phyloP scores from a whole-genome alignment of 2,329 filamentous ascomycete genomes.

The Colletotrichum gloeosporioides region DNA sequence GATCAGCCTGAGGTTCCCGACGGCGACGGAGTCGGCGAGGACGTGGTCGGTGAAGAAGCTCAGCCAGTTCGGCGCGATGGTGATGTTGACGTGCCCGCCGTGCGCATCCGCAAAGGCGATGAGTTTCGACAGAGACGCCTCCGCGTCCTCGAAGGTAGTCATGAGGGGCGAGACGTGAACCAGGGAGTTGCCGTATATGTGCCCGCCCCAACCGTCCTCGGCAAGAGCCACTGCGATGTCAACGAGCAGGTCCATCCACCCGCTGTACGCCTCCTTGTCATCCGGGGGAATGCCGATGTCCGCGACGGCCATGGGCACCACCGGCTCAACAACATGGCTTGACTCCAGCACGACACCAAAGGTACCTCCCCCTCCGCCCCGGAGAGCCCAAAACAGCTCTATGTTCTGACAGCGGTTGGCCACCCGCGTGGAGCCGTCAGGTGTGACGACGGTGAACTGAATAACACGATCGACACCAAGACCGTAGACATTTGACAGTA shows the following conservation, averaged over 20 bases:
- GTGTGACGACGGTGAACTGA: neutral
- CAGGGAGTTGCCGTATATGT: neutral
- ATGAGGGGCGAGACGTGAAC: fast-evolving
- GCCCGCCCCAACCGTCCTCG: neutral
- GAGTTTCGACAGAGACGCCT: neutral
- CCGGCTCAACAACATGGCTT: neutral
- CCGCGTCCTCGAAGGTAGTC: neutral
- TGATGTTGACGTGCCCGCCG: neutral
- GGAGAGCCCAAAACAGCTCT: neutral
- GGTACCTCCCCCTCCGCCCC: neutral
- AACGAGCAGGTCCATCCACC: neutral
- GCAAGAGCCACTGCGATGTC: fast-evolving
- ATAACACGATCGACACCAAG: neutral
- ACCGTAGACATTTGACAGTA: neutral
- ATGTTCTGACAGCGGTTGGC: neutral
- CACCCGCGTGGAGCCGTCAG: neutral
- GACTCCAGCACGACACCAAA: neutral
- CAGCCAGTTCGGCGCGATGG: neutral
- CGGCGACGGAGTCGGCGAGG: neutral
- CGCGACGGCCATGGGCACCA: neutral
- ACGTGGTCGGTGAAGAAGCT: neutral
- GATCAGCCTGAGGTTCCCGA: neutral
- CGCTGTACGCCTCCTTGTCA: fast-evolving
- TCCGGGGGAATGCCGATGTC: neutral
- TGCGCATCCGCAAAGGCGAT: neutral